phyloP scores from a whole-genome alignment of 129 eudicot genomes.

The Rutidosis leptorrhynchoides region DNA sequence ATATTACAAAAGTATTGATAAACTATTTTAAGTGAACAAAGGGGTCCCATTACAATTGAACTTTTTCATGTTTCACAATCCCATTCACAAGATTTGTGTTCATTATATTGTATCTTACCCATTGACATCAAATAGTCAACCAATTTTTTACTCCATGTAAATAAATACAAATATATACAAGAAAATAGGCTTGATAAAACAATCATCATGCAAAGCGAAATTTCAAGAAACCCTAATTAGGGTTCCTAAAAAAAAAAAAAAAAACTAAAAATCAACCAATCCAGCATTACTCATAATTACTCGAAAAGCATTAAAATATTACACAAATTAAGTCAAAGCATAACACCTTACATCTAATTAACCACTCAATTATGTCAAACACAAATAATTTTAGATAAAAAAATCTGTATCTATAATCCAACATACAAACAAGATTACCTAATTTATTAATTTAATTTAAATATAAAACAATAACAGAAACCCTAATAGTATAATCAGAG shows the following conservation, averaged over 20 bases:
- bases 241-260: not conserved
- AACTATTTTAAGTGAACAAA: not conserved
- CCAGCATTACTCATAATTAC: not conserved
- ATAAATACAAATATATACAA: not conserved
- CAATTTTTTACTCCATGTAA: no score
- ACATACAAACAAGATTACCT: conserved; percentile 1
- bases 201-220: not conserved
- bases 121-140: not conserved
- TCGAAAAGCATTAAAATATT: not conserved
- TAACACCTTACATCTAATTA: not conserved
- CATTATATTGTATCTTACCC: not conserved
- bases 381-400: not conserved
- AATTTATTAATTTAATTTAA: not conserved
- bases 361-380: conserved; percentile 5
- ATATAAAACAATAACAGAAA: not conserved
- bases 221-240: not conserved
- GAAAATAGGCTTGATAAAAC: not conserved
- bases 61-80: no score
- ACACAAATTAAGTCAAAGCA: not conserved
- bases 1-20: not conserved
- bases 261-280: not conserved
- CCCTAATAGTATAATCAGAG: not conserved
- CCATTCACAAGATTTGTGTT: no score
- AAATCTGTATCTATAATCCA: not conserved
- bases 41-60: not conserved